Percentiles rank a stretch among this genome's conserved stretches.
These are phyloP conservation scores for Leccinum disarticulatum DNA, from an alignment of 768 basidiomycete genomes.

Conservation along the genomic window DNA sequence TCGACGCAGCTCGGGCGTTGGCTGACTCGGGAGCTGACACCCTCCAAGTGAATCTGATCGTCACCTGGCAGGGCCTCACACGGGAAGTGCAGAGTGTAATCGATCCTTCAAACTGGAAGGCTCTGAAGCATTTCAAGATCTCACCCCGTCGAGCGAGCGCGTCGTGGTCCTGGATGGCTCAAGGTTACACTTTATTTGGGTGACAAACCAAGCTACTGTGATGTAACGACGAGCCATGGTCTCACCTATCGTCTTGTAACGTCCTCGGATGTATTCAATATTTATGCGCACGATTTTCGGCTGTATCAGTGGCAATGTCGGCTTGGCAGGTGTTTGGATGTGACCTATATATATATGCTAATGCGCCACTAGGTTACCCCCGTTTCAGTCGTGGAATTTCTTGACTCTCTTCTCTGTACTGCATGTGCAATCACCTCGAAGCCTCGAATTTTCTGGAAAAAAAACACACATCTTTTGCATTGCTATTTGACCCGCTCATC, in stretches of 20 bases:
- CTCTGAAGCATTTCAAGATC: slow-evolving; percentile 16
- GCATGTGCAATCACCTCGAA: too few species aligned
- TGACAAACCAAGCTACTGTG: neutral
- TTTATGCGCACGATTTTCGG: too few species aligned
- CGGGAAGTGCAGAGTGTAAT: slow-evolving; percentile 23
- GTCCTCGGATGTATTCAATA: neutral
- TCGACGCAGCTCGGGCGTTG: slow-evolving; percentile 17
- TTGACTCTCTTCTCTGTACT: too few species aligned
- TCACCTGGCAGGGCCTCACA: slow-evolving; percentile 17
- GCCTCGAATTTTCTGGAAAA: too few species aligned
- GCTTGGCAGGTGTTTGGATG: neutral
- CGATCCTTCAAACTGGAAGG: slow-evolving; percentile 19
- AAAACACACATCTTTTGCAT: too few species aligned
- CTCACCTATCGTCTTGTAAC: neutral
- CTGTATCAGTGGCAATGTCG: neutral
- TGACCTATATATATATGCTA: neutral
- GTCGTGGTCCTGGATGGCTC: slow-evolving; percentile 16
- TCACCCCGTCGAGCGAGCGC: slow-evolving; percentile 8
- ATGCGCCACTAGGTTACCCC: too few species aligned
- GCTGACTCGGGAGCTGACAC: slow-evolving; percentile 13
- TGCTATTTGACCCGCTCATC: too few species aligned
- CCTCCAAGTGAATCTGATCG: slow-evolving; percentile 17
- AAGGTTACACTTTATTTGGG: slow-evolving; percentile 5
- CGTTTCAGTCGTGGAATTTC: too few species aligned
- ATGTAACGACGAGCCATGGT: neutral